Evolutionary conservation across 139 green algal genomes (phyloP), one percentile per base, ranked within the genome.

Genomic region (Coelastrella sp.): DNA sequence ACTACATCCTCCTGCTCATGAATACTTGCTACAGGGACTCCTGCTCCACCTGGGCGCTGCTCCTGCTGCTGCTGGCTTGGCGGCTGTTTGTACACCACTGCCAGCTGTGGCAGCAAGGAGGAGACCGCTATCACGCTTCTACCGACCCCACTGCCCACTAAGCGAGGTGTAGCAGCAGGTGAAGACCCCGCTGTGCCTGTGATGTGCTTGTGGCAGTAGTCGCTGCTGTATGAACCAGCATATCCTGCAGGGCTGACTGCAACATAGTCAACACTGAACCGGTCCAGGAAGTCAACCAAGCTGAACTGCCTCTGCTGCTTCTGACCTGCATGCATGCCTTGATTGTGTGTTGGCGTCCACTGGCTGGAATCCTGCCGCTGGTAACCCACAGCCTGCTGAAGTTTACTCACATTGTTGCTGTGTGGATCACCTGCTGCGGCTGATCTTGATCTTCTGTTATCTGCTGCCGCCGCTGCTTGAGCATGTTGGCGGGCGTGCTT

Each of bases 51-150:
- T 20, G 6, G n/a, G n/a, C 59, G n/a, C 35, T 60, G 66, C 24
- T 25, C 15, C 49, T 70, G 68, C 66, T 88, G 61, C 82, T 79
- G 66, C 25, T 72, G 58, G 10, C 8, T 7, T 8, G 66, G 84
- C 68, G 82, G 66, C 84, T 81, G 84, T 27, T 27, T 27, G 25
- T 79, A 87, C 20, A 25, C 57, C 17, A 87, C 82, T 14, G 82
- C 65, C 14, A 87, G 59, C 82, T 87, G 82, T 10, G 58, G 82
- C 65, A 79, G 82, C 82, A 79, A 65, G 4, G 15, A 11, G 68
- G 15, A 76, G 7, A 76, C 15, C 1, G 24, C 17, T 19, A 15
- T 27, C 7, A 10, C 24, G 19, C 68, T 76, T 24, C 68, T 76
- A 19, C 68, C 19, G 19, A 24, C 10, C 68, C 35, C 35, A 49